Conservation (phyloP, 176 grass and related monocot species). For the Phragmites australis region DNA sequence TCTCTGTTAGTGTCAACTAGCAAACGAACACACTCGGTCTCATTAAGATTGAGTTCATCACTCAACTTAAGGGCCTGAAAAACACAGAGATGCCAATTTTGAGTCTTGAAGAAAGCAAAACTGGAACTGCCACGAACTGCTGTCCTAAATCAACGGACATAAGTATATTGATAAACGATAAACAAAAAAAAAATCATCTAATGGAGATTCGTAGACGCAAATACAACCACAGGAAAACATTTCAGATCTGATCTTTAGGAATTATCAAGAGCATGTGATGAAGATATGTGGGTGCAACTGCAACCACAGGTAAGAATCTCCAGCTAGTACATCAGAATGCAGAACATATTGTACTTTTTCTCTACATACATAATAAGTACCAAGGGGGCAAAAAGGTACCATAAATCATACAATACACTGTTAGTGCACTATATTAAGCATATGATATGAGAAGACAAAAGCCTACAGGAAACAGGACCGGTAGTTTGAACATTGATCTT, state of each 20-base stretch:
- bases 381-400: background rate
- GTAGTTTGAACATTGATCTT: slow-evolving; percentile 13
- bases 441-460: background rate
- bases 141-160: background rate
- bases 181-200: background rate
- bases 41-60: slow-evolving; percentile 96
- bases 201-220: background rate
- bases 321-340: background rate
- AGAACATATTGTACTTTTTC: background rate
- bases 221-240: background rate
- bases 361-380: background rate
- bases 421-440: background rate
- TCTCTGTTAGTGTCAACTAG: slow-evolving; percentile 85
- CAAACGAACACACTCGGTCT: slow-evolving; percentile 90
- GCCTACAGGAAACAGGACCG: background rate
- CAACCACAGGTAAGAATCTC: slow-evolving; percentile 4
- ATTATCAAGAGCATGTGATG: background rate
- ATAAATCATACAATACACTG: background rate
- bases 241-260: background rate
- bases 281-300: background rate
- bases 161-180: background rate
- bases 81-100: slow-evolving; percentile 9
- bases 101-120: slow-evolving; percentile 28
- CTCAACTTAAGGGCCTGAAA: slow-evolving; percentile 89
- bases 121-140: background rate